A percentile compares a stretch with the other conserved stretches of the same genome.
Evolutionary conservation across 345 rosid species (phyloP).

Genomic region (Anastatica hierochuntica): DNA sequence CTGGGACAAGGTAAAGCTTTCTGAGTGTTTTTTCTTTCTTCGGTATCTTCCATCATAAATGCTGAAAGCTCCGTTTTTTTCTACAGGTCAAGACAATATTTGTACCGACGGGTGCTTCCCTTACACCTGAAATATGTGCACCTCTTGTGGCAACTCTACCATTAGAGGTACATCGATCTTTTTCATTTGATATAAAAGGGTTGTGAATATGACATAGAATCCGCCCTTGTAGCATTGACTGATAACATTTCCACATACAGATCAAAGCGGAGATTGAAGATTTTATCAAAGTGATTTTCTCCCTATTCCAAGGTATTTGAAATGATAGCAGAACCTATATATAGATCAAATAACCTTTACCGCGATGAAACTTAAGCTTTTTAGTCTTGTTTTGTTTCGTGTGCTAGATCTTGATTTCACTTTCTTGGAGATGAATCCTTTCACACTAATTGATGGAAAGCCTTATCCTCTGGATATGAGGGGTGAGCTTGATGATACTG

Average conservation of each 20-base stretch:
- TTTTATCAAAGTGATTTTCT: constrained; percentile 53
- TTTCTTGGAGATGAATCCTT: constrained; percentile 98
- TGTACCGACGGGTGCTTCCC: constrained; percentile 53
- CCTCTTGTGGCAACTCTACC: constrained; percentile 90
- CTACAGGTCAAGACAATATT: constrained; percentile 70
- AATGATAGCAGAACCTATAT: not conserved
- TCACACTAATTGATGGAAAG: constrained; percentile 72
- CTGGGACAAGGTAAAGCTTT: constrained; percentile 77
- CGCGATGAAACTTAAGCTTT: not conserved
- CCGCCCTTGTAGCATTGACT: not conserved
- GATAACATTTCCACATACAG: constrained; percentile 26
- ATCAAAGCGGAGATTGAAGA: constrained; percentile 54
- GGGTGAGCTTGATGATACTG: constrained; percentile 97
- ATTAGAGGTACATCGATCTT: constrained; percentile 56
- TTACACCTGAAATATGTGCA: constrained; percentile 64
- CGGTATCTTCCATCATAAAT: not conserved
- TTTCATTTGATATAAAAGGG: too few species aligned
- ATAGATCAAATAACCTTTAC: not conserved
- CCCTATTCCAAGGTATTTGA: constrained; percentile 83
- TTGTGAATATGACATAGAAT: too few species aligned
- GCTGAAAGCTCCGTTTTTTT: not conserved
- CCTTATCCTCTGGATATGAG: constrained; percentile 97
- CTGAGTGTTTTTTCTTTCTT: not conserved
- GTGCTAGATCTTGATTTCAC: constrained; percentile 82
- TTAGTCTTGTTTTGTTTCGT: constrained; percentile 2